Conservation (phyloP, 2,329 filamentous ascomycete species). For the Knufia petricola region DNA sequence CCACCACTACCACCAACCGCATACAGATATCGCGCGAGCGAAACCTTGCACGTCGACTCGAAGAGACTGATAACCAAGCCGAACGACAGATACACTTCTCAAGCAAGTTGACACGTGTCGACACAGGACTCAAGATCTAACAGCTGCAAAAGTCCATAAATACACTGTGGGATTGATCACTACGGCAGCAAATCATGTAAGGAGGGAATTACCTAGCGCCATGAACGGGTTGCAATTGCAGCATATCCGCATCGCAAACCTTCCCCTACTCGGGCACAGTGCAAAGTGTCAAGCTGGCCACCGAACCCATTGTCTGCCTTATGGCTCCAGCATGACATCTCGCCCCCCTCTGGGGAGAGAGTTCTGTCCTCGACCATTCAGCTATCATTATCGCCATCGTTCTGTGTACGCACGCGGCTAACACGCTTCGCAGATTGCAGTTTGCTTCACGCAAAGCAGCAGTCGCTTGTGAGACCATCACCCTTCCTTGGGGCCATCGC, state of each 20-base stretch:
- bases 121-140: not conserved
- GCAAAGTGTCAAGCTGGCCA: conserved; percentile 4
- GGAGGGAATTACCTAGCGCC: not conserved
- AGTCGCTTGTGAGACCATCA: conserved; percentile 5
- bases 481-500: not conserved
- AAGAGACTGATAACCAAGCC: not conserved
- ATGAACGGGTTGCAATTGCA: not conserved
- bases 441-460: not conserved
- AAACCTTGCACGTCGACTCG: not conserved
- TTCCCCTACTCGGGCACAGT: not conserved
- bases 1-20: not conserved
- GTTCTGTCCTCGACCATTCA: conserved; percentile 7
- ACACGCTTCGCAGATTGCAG: conserved; percentile 7
- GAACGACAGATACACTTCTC: too few relatives aligned
- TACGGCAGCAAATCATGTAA: not conserved
- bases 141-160: not conserved
- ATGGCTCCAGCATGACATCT: not conserved
- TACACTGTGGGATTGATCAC: not conserved
- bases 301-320: conserved; percentile 6
- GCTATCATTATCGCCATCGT: not conserved
- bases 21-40: not conserved
- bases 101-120: not conserved
- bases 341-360: not conserved
- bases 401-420: conserved; percentile 3
- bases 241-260: not conserved